Percentiles rank a stretch among this genome's conserved stretches.
Conservation (phyloP, 371 early-diverging fungal species). For the Blakeslea trispora region DNA sequence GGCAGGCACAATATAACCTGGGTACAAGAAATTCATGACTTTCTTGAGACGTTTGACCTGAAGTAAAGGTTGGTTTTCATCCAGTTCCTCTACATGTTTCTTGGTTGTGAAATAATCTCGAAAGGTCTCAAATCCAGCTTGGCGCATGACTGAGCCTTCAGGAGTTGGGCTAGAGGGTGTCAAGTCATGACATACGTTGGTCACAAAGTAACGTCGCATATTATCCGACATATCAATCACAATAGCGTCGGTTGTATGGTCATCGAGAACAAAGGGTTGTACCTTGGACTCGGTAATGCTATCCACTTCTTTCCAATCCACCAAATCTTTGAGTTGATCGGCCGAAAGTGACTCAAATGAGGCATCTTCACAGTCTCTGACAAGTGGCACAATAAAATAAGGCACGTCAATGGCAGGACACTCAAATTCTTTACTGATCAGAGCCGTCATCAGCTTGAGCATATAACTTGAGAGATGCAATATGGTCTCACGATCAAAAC, state of each 20-base stretch:
- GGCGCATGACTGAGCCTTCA: conserved; percentile 28
- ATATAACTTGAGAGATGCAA: conserved; percentile 55
- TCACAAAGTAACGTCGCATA: conserved; percentile 60
- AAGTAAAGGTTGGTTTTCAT: conserved; percentile 52
- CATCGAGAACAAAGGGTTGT: conserved; percentile 8
- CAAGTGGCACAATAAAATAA: conserved; percentile 59
- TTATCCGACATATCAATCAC: conserved; percentile 58
- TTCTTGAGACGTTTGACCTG: conserved; percentile 44
- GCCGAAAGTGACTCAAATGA: conserved; percentile 9
- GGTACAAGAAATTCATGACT: conserved; percentile 58
- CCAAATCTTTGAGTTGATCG: conserved; percentile 11
- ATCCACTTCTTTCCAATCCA: conserved; percentile 64
- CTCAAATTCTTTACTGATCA: conserved; percentile 53
- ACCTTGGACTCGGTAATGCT: conserved; percentile 16
- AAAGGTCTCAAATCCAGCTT: conserved; percentile 46
- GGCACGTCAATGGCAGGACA: conserved; percentile 58
- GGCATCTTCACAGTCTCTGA: conserved; percentile 16
- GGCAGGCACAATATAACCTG: conserved; percentile 22
- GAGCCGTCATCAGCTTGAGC: conserved; percentile 44
- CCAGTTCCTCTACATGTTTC: conserved; percentile 16
- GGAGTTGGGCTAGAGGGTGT: conserved; percentile 42
- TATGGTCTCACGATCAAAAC: conserved; percentile 35
- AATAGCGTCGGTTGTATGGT: conserved; percentile 38
- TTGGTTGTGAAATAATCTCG: conserved; percentile 50
- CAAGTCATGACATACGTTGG: conserved; percentile 43